These are phyloP conservation scores for Botrytis porri DNA, from an alignment of 2,329 filamentous ascomycete species.

Conservation along the genomic window DNA sequence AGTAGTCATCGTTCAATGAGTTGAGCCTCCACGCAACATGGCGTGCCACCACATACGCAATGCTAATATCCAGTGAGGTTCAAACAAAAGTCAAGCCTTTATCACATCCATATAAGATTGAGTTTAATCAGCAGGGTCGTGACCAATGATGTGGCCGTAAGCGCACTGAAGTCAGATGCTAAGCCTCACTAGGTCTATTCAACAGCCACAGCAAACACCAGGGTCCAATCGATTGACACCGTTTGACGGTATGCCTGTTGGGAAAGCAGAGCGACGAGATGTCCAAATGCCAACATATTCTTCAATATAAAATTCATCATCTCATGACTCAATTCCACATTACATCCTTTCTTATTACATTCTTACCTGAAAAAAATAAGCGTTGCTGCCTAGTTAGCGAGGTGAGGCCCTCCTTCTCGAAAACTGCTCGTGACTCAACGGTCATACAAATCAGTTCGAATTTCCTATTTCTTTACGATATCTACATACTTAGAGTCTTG, in stretches of 20 bases:
- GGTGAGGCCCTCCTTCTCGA: not conserved
- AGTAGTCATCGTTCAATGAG: not conserved
- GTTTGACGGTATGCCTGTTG: not conserved
- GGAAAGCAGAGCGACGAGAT: not conserved
- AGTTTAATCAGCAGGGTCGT: not conserved
- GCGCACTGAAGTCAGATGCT: slow-evolving; percentile 14
- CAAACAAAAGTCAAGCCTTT: not conserved
- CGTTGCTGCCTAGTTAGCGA: not conserved
- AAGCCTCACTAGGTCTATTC: slow-evolving; percentile 10
- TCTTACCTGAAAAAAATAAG: not conserved
- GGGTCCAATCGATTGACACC: not conserved
- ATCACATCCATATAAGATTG: not conserved
- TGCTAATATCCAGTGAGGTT: not conserved
- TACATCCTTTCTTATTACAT: not conserved
- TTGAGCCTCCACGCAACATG: not conserved
- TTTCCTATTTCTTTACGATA: not conserved
- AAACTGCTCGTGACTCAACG: not conserved
- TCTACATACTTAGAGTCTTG: not conserved
- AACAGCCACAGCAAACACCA: slow-evolving; percentile 4
- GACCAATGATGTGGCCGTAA: slow-evolving; percentile 7
- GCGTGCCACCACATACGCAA: not conserved
- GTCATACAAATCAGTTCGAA: not conserved
- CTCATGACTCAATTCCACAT: not conserved
- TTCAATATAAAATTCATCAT: not conserved
- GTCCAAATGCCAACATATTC: not conserved